Evolutionary conservation across 352 stramenopile genomes (phyloP).

Genomic region (Globisporangium apiculatum): DNA sequence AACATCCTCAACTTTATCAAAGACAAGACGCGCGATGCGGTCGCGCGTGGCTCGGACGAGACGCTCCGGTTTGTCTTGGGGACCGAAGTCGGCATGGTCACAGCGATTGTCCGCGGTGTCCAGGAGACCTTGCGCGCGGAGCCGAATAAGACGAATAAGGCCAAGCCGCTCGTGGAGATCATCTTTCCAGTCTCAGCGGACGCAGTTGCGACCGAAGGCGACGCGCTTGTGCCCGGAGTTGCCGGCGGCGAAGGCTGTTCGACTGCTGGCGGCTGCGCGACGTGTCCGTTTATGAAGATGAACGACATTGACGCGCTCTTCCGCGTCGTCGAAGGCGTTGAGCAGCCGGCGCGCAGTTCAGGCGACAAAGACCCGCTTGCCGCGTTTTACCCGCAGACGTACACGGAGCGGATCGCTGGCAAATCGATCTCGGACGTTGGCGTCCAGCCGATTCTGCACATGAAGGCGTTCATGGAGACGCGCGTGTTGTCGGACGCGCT

Average conservation of each 20-base stretch:
- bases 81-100: constrained; percentile 97
- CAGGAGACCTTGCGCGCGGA: constrained; percentile 66
- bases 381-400: constrained; percentile 91
- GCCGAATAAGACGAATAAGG: constrained; percentile 15
- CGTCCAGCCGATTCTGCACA: constrained; percentile 95
- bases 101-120: constrained; percentile 93
- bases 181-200: constrained; percentile 96
- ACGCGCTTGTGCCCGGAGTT: constrained; percentile 86
- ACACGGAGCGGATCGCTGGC: constrained; percentile 86
- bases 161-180: constrained; percentile 90
- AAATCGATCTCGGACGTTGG: constrained; percentile 90
- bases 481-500: constrained; percentile 79
- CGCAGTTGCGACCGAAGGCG: constrained; percentile 77
- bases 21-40: constrained; percentile 87
- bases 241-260: constrained; percentile 93
- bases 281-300: constrained; percentile 99
- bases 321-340: constrained; percentile 79
- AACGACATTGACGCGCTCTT: constrained; percentile 97
- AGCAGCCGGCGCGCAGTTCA: constrained; percentile 13
- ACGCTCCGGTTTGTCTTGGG: constrained; percentile 93
- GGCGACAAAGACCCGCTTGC: constrained; percentile 49
- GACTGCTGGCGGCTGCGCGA: constrained; percentile 95
- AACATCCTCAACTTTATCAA: constrained; percentile 98
- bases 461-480: constrained; percentile 94
- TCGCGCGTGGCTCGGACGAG: constrained; percentile 54